Conservation (phyloP, 441 rosid genomes). For the Brassica hybrid region DNA sequence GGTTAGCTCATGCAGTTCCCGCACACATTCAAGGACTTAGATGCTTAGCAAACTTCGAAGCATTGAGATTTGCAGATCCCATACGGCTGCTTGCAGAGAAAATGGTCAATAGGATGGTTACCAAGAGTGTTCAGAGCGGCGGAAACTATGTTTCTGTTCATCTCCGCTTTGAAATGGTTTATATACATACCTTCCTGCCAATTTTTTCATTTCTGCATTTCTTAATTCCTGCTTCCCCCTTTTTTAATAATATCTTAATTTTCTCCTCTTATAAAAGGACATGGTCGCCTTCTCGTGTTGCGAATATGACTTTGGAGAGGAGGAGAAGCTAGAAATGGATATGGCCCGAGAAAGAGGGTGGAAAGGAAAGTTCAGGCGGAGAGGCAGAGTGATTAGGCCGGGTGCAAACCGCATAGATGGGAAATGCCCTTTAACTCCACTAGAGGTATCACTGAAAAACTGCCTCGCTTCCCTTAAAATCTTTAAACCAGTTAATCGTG, state of each 20-base stretch:
- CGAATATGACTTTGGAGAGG: conserved; percentile 94
- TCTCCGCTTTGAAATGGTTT: conserved; percentile 91
- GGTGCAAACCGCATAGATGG: conserved; percentile 91
- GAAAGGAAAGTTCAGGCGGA: conserved; percentile 94
- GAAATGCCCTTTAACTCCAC: conserved; percentile 91
- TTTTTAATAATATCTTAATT: conserved; percentile 5
- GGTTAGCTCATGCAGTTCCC: conserved; percentile 89
- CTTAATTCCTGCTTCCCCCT: background rate
- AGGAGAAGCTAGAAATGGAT: conserved; percentile 92
- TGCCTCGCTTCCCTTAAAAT: background rate
- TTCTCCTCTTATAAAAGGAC: conserved; percentile 55
- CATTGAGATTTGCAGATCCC: conserved; percentile 83
- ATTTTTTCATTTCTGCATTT: conserved; percentile 21
- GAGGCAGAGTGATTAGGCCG: conserved; percentile 88
- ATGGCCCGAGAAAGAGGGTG: conserved; percentile 88
- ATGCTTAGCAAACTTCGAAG: conserved; percentile 88
- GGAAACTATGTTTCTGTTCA: conserved; percentile 96
- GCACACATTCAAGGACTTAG: conserved; percentile 76
- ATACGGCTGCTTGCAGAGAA: conserved; percentile 82
- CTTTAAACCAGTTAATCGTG: background rate
- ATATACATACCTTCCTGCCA: conserved; percentile 5
- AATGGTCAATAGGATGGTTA: conserved; percentile 91
- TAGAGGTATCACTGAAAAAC: conserved; percentile 64
- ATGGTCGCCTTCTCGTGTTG: conserved; percentile 99
- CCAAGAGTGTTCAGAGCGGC: conserved; percentile 63